phyloP scores from a whole-genome alignment of 805 yeast species.

The Monosporozyma siamensis region DNA sequence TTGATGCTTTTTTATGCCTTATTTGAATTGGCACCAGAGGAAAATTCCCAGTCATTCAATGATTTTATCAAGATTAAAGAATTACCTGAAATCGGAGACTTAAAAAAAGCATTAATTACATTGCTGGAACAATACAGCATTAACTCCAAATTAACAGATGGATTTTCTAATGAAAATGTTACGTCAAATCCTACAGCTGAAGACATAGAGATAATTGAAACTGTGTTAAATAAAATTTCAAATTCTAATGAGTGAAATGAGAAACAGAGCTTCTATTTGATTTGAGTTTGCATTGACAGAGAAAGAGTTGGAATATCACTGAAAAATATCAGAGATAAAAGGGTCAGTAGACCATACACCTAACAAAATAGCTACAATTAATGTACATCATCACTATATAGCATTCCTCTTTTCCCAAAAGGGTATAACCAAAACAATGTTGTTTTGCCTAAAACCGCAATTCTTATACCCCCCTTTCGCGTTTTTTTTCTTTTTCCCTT shows the following conservation, averaged over 20 bases:
- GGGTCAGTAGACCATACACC: no score
- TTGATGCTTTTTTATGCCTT: conserved; percentile 27
- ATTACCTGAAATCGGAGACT: conserved; percentile 2
- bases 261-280: no score
- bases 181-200: background rate
- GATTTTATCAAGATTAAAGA: conserved; percentile 1
- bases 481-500: background rate
- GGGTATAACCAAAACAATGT: background rate
- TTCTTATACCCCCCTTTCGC: conserved; percentile 1
- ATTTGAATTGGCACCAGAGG: conserved; percentile 17
- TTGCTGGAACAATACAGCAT: conserved; percentile 5
- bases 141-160: background rate
- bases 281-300: no score
- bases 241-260: background rate
- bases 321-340: background rate
- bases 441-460: background rate
- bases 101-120: conserved; percentile 12
- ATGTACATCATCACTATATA: background rate
- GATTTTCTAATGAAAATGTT: background rate
- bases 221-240: background rate
- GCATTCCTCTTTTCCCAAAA: background rate
- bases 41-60: conserved; percentile 1
- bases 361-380: no score
- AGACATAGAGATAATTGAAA: background rate
- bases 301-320: no score